phyloP scores from a whole-genome alignment of 1,139 yeast genomes.

The Pichia sp. region DNA sequence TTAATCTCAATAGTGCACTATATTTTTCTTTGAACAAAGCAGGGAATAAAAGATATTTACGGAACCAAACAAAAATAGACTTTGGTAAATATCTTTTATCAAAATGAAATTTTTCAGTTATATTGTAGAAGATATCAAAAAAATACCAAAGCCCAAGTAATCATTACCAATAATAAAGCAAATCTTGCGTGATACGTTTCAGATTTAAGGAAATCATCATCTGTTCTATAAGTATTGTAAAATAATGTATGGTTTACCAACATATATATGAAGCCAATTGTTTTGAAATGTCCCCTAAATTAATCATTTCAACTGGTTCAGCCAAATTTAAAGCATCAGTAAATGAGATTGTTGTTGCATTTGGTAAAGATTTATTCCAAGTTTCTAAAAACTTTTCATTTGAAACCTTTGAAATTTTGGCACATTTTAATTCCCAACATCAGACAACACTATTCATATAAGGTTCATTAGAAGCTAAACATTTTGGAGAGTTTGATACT shows the following conservation, averaged over 20 bases:
- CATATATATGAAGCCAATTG: background rate
- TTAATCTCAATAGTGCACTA: constrained; percentile 3
- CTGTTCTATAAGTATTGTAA: constrained; percentile 3
- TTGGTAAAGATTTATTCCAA: background rate
- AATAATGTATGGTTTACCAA: constrained; percentile 4
- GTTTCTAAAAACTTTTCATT: background rate
- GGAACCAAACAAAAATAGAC: constrained; percentile 1
- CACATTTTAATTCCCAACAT: constrained; percentile 6
- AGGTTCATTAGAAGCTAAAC: background rate
- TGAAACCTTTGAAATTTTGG: background rate
- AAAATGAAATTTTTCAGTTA: constrained; percentile 7
- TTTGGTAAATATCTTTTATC: constrained; percentile 5
- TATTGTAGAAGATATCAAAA: constrained; percentile 5
- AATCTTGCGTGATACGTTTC: constrained; percentile 7
- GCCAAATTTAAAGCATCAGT: constrained; percentile 1
- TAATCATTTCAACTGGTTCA: background rate
- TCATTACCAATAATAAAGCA: constrained; percentile 11
- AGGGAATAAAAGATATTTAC: constrained; percentile 9
- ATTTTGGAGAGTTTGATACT: background rate
- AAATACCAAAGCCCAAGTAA: constrained; percentile 11
- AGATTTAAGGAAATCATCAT: background rate
- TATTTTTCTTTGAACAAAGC: constrained; percentile 12
- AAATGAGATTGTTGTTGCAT: background rate
- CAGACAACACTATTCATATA: constrained; percentile 6
- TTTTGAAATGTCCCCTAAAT: background rate